Evolutionary conservation across 352 stramenopile species (phyloP), one percentile per base, ranked within the genome.

Genomic region (Nothophytophthora sp.): DNA sequence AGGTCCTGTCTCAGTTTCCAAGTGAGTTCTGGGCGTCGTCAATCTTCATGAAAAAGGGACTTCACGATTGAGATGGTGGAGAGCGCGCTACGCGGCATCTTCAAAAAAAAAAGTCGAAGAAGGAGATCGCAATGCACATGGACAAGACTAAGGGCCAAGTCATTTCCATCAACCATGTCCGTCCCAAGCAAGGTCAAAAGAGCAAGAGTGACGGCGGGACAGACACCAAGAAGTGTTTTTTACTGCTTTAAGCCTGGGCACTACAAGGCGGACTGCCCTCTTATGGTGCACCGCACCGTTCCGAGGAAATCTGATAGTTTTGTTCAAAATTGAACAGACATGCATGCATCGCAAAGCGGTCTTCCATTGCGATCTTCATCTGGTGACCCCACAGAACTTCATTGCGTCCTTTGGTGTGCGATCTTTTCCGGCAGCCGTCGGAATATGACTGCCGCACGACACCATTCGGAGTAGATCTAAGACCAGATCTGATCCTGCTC

Each of bases 41-140:
- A 7, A 60, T 64, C 20, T 53, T 42, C 0, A 50, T 63, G 38
- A 52, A 32, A 7, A 38, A 33, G 2, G 43, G 23, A 19, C 9
- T 55, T 55, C n/a, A 61, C 44, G 4, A 12, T 34, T 6, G 33
- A 52, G 12, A 10, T 55, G 15, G 52, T 61, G 2, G 52, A 61
- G 15, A 20, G 50, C 5, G 25, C 27, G 0, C 27, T 60, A 8
- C 34, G 41, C 19, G 7, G 27, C 1, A 49, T 57, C 15, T 57
- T 63, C 8, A 34, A 32, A 2, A 35, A n/a, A n/a, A 57, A 0
- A 63, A 64, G n/a, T 55, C 36, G 12, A 54, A 60, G 4, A 50
- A 54, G 6, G 49, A 59, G 18, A 20, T 54, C 1, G 15, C n/a
- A 5, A 16, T 46, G 13, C 34, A 18, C n/a, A 44, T 46, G 16